Evolutionary conservation across 1,139 yeast species (phyloP), one percentile per base, ranked within the genome.

Genomic region (Geotrichum candidum): DNA sequence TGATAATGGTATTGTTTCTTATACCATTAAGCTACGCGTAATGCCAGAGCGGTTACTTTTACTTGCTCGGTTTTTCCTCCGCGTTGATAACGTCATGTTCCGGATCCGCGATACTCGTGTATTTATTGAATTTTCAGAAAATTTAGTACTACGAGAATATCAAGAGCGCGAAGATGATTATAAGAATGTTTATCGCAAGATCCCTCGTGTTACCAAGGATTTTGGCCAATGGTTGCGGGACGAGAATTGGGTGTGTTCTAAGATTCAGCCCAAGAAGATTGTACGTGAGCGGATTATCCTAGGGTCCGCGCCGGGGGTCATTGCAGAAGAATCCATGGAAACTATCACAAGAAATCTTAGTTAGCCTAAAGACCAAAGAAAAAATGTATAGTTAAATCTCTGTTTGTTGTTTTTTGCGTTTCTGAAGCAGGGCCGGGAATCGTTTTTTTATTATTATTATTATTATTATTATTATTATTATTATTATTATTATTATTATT

Each of bases 21-120:
- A 90, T 60, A 84, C 86, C 60, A 85, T 87, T 41, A 91, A 91
- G 73, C 83, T 95, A 35, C 78, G 99, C 67, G 97, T 91, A 2
- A 95, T 94, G 98, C 86, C 87, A 6, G 83, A 87, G 57, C 83
- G 97, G 64, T 73, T 94, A 65, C 77, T 94, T 53, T 67, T 94
- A 50, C 78, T 94, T 57, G 83, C 87, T 60, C 80, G 99, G 57
- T 83, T 92, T 68, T 94, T 90, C 73, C 75, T 94, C 64, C 80
- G 99, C 57, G 95, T 94, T 3, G 99, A 94, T 74, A 87, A 89
- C 67, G 99, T 94, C 11, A 77, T 90, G 27, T 84, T 92, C 72
- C 78, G 97, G 66, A 81, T 94, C 9, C 80, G 94, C 64, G 99
- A 94, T 71, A 88, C 96, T 0, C 79, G 99, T 62, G 76, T 92